Evolutionary conservation across 1,139 yeast species (phyloP), one percentile per base, ranked within the genome.

Genomic region (Pichia sp.): DNA sequence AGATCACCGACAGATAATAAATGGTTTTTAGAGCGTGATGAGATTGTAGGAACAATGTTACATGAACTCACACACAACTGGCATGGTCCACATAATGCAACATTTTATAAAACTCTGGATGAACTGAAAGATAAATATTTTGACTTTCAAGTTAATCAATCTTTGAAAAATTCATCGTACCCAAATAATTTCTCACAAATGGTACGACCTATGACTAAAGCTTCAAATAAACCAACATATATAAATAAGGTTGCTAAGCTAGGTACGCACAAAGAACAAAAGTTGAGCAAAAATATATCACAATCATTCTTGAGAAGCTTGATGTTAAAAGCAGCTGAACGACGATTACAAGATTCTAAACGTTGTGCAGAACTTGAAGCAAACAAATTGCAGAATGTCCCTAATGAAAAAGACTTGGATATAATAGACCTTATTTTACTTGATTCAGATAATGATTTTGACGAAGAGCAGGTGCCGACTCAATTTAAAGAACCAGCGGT

Each of bases 61-160:
- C 98, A 91, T 60, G 98, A 91, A 59, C 66, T 91, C 34, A 76
- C 88, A 2, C 98, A 91, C 57, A 89, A 87, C 59, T 57, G 70
- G 23, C 67, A 67, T 54, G 96, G 96, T 0, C 82, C 94, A 0
- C 98, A 91, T 57, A 83, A 91, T 62, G 74, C 66, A 16, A 64
- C 63, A 47, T 91, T 91, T 57, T 86, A 86, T 56, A 66, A 65
- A 40, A 72, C 72, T 41, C 60, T 87, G 52, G 89, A 83, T 42
- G 76, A 74, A 45, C 65, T 85, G 41, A 74, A 72, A 46, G 65
- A 63, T 2, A 74, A 83, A 46, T 81, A 74, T 56, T 78, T 79
- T 54, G 69, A 68, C 19, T 60, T 79, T 27, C 75, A 76, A 55
- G 64, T 68, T 24, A 55, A 61, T 4, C 71, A 79, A 33, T 57